phyloP scores from a whole-genome alignment of 2,329 filamentous ascomycete genomes.

The Sphaerostilbella broomeana region DNA sequence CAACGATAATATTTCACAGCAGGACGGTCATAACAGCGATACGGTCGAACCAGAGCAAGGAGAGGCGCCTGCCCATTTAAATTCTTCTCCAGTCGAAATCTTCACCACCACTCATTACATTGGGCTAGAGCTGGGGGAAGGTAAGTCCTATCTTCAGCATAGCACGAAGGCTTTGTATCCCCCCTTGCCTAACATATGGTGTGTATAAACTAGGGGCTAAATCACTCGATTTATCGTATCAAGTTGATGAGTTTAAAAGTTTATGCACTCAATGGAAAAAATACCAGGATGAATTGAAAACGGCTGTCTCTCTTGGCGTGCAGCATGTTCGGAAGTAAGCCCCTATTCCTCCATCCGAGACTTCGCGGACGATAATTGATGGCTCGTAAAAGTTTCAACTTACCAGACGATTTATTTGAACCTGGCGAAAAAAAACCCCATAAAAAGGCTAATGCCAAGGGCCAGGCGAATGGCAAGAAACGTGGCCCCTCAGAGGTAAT shows the following conservation, averaged over 20 bases:
- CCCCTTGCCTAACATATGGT: background rate
- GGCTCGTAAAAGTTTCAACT: conserved; percentile 63
- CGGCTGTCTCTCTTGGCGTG: conserved; percentile 58
- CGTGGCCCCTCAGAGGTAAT: conserved; percentile 43
- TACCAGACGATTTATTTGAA: conserved; percentile 86
- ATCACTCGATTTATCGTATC: conserved; percentile 69
- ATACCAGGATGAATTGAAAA: conserved; percentile 65
- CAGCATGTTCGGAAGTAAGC: conserved; percentile 81
- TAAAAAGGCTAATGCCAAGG: conserved; percentile 43
- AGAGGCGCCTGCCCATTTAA: conserved; percentile 36
- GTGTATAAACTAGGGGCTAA: conserved; percentile 50
- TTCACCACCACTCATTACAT: conserved; percentile 95
- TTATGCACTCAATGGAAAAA: conserved; percentile 69
- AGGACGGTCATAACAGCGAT: conserved; percentile 12
- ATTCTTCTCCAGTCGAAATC: conserved; percentile 38
- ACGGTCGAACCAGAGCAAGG: conserved; percentile 41
- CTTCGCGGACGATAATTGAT: conserved; percentile 11
- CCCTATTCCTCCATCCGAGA: background rate
- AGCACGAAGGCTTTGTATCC: background rate
- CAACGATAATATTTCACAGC: background rate
- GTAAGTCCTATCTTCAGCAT: conserved; percentile 41
- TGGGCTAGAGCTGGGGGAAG: conserved; percentile 71
- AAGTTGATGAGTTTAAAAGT: conserved; percentile 82
- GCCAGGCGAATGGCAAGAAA: conserved; percentile 38
- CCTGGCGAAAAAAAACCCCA: conserved; percentile 68